These are phyloP conservation scores for Wickerhamiella domercqiae DNA, from an alignment of 805 yeast genomes.

Conservation along the genomic window DNA sequence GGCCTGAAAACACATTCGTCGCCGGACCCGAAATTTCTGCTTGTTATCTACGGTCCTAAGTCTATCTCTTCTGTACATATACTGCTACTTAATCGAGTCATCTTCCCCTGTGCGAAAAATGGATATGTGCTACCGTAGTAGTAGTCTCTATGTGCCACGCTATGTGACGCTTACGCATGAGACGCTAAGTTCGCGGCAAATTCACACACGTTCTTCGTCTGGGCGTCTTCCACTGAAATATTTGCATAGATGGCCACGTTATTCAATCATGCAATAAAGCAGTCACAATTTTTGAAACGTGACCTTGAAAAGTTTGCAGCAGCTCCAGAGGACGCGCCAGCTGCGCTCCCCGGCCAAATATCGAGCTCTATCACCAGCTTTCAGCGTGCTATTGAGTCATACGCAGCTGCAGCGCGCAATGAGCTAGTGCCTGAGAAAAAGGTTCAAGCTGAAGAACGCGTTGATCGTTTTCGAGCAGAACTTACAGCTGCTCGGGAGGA, in stretches of 20 bases:
- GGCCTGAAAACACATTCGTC: slow-evolving; percentile 8
- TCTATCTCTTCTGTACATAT: background rate
- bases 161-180: too few species aligned
- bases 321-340: slow-evolving; percentile 52
- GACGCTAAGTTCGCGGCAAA: too few species aligned
- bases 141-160: too few species aligned
- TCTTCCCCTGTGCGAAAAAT: too few species aligned
- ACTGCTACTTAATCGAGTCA: too few species aligned
- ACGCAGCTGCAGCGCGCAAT: slow-evolving; percentile 41
- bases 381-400: slow-evolving; percentile 59
- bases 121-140: too few species aligned
- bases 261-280: slow-evolving; percentile 81
- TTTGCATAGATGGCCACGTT: slow-evolving; percentile 71
- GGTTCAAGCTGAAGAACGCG: slow-evolving; percentile 44
- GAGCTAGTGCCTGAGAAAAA: slow-evolving; percentile 40
- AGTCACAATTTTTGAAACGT: slow-evolving; percentile 52
- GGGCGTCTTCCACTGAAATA: too few species aligned
- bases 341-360: slow-evolving; percentile 58
- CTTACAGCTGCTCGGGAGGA: slow-evolving; percentile 31
- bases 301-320: slow-evolving; percentile 47
- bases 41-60: slow-evolving; percentile 8
- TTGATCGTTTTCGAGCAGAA: slow-evolving; percentile 37
- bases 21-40: slow-evolving; percentile 17
- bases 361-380: slow-evolving; percentile 70
- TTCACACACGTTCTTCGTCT: too few species aligned